phyloP scores from a whole-genome alignment of 2,329 filamentous ascomycete genomes.

The Neobulgaria alba region DNA sequence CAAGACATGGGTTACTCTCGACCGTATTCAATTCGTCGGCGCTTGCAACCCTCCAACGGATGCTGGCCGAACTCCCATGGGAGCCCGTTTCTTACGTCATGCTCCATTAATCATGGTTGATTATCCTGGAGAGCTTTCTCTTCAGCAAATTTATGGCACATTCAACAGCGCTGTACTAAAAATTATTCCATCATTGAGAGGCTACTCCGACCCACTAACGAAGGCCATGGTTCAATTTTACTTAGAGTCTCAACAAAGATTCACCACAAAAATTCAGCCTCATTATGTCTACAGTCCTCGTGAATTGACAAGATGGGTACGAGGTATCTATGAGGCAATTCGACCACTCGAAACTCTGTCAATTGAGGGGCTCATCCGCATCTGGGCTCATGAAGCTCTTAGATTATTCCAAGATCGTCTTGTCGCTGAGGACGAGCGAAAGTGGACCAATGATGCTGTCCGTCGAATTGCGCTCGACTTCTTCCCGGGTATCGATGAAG shows the following conservation, averaged over 20 bases:
- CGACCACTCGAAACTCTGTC: slow-evolving; percentile 80
- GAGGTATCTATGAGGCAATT: slow-evolving; percentile 95
- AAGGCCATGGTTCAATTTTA: slow-evolving; percentile 98
- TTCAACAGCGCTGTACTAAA: slow-evolving; percentile 97
- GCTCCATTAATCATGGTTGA: slow-evolving; percentile 99
- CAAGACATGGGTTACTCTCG: slow-evolving; percentile 95
- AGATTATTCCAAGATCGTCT: slow-evolving; percentile 96
- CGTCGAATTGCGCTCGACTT: slow-evolving; percentile 78
- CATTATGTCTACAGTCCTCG: slow-evolving; percentile 99
- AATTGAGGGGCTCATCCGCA: slow-evolving; percentile 85
- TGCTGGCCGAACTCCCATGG: slow-evolving; percentile 90
- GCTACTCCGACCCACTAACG: slow-evolving; percentile 88
- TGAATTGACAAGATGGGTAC: slow-evolving; percentile 95
- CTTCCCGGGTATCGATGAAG: slow-evolving; percentile 93
- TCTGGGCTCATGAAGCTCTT: slow-evolving; percentile 96
- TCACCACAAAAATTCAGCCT: slow-evolving; percentile 93
- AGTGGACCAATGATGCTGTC: slow-evolving; percentile 89
- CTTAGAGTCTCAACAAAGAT: slow-evolving; percentile 84
- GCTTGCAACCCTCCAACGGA: slow-evolving; percentile 98
- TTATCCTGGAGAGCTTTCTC: slow-evolving; percentile 89
- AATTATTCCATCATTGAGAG: slow-evolving; percentile 88
- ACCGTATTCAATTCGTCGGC: slow-evolving; percentile 97
- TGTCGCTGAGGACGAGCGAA: slow-evolving; percentile 85
- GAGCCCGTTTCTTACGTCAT: slow-evolving; percentile 86
- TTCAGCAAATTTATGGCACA: slow-evolving; percentile 96